Base-by-base conservation (phyloP, 257 asterid species). In the Gynochthodes officinalis region DNA sequence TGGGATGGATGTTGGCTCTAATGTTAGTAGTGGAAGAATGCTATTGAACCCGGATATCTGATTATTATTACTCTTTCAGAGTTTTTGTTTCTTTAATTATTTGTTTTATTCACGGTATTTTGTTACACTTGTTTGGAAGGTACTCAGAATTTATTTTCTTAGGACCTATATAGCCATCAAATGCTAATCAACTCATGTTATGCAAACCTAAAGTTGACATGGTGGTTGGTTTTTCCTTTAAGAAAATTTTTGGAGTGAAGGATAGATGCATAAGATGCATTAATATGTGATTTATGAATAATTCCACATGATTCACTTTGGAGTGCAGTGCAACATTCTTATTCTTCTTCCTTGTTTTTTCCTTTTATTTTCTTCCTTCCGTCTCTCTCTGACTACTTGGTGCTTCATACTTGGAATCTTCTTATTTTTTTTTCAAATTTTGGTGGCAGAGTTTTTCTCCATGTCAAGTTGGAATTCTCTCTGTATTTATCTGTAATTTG, bases 201-300 rank as follows among this genome's bases (percentile, higher is more conserved):
- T 30, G 40, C 54, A 54, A 55, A 40, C 21, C 8, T 54, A n/a
- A n/a, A n/a, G n/a, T n/a, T n/a, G n/a, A n/a, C n/a, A n/a, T n/a
- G n/a, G n/a, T n/a, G n/a, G n/a, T n/a, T n/a, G n/a, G n/a, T n/a
- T n/a, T n/a, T n/a, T n/a, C n/a, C n/a, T n/a, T n/a, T n/a, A n/a
- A n/a, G n/a, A n/a, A n/a, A n/a, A n/a, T 28, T 18, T 33, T 67
- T 28, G 13, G 5, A 44, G 42, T 27, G 10, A 43, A 27, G n/a
- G 71, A 66, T 67, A 21, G 52, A 69, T 35, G 73, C n/a, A 14
- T 70, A 73, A 16, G 44, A 53, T 50, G 46, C 40, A 28, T 52
- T 37, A 25, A 21, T 2, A 16, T 25, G 44, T 21, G 50, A 62
- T 13, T 40, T 23, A 14, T 2, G 64, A 59, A 59, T 33, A n/a